Evolutionary conservation across 306 rosid species (phyloP), one percentile per base, ranked within the genome.

Genomic region (Albizia julibrissin): DNA sequence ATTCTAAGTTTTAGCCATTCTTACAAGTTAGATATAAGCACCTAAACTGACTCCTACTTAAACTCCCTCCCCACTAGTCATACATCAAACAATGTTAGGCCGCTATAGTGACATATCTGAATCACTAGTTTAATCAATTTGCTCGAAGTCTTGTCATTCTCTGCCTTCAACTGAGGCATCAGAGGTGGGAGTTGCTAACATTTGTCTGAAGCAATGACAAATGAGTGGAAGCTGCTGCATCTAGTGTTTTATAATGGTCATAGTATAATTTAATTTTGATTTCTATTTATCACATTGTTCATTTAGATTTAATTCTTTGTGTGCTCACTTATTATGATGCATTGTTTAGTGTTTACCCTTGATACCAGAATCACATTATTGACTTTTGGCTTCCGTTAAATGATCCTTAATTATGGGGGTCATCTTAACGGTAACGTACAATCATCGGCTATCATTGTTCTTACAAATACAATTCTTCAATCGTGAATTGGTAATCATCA

Each of bases 151-250:
- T 62, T 6, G 0, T 27, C 68, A 27, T 27, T 62, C 39, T 29
- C 67, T 61, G 26, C 68, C 68, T 62, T 26, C 10, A 62, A 26
- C 21, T 2, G 39, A 27, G 68, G 39, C 34, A 62, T 27, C 34
- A 62, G 19, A 26, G 43, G 58, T 69, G 37, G 44, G 59, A 47
- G 46, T 47, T 79, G 54, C 69, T 69, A 29, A 37, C 16, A 56
- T 85, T 77, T 77, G 66, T 40, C 83, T 42, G 77, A 74, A 62
- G 80, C 82, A 40, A 8, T 62, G 66, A 26, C 67, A 14, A 50
- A 49, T 42, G 47, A 43, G 37, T 74, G 31, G 54, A 73, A 68
- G 44, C n/a, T 61, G 70, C 40, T 74, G 33, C 78, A 62, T 69
- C 56, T 7, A 13, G 58, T 65, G 44, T 66, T 49, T 39, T 69